Percentiles rank a stretch among this genome's conserved stretches.
Conservation (phyloP, 345 rosid species). For the Ceriops zippeliana region DNA sequence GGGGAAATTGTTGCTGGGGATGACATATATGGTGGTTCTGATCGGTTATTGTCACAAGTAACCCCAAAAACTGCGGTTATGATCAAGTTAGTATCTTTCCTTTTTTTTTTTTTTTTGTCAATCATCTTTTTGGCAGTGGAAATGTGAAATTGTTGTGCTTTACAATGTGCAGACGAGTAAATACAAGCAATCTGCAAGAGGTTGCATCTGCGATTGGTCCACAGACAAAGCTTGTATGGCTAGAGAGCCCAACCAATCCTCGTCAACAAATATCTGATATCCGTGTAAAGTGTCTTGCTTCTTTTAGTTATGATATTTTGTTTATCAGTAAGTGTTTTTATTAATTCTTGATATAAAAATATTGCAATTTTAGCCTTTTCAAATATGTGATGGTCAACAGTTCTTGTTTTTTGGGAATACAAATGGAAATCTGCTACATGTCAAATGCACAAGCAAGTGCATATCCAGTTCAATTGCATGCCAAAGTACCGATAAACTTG, state of each 20-base stretch:
- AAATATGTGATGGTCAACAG: not conserved
- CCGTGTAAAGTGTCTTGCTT: constrained; percentile 41
- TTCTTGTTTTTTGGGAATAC: no score
- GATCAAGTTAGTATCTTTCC: constrained; percentile 62
- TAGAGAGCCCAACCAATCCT: constrained; percentile 93
- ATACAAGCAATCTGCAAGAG: constrained; percentile 62
- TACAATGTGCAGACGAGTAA: constrained; percentile 61
- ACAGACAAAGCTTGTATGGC: constrained; percentile 79
- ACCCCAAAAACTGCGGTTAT: constrained; percentile 68
- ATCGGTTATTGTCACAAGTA: constrained; percentile 80
- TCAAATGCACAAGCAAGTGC: not conserved
- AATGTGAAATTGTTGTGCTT: constrained; percentile 19
- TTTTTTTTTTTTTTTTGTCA: not conserved
- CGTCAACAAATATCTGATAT: constrained; percentile 81
- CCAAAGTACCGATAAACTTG: not conserved
- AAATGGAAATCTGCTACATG: not conserved
- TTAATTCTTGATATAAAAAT: not conserved
- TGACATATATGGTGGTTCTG: constrained; percentile 93
- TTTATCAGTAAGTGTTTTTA: not conserved
- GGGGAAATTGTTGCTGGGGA: constrained; percentile 92
- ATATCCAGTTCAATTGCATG: no score
- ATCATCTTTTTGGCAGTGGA: not conserved
- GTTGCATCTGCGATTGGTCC: constrained; percentile 80
- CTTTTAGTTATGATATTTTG: not conserved
- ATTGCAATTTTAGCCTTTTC: not conserved